These are phyloP conservation scores for Capsicum baccatum DNA, from an alignment of 257 asterid genomes.

Conservation along the genomic window DNA sequence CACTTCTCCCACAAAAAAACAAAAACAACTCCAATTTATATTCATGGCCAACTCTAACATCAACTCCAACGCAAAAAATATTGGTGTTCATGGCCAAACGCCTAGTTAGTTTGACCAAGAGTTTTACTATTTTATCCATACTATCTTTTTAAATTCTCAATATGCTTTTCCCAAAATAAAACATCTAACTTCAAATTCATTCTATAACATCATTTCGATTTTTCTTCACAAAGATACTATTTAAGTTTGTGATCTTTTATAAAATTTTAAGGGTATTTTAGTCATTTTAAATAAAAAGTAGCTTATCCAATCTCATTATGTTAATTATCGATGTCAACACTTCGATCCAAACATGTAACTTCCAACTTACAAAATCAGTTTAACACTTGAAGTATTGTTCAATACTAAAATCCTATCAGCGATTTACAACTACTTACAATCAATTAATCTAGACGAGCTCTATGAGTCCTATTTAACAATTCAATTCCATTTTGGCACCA, in stretches of 20 bases:
- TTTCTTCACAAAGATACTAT: not conserved
- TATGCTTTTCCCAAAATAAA: not conserved
- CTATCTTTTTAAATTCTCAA: not conserved
- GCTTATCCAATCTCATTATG: not conserved
- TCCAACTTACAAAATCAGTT: not conserved
- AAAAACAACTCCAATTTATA: too few species aligned
- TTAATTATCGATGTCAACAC: not conserved
- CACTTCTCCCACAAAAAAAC: too few species aligned
- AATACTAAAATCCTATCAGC: not conserved
- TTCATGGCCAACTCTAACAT: too few species aligned
- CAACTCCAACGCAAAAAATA: too few species aligned
- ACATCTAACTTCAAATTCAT: not conserved
- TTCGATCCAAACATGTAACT: not conserved
- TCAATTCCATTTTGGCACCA: not conserved
- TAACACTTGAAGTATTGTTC: not conserved
- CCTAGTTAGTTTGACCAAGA: not conserved
- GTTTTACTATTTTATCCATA: not conserved
- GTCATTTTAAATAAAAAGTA: not conserved
- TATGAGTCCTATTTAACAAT: not conserved
- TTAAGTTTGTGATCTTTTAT: not conserved
- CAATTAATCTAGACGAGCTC: too few species aligned
- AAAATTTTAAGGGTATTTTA: not conserved
- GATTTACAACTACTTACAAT: not conserved
- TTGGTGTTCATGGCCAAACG: too few species aligned
- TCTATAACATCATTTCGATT: not conserved